These are phyloP conservation scores for Paraconiothyrium brasiliense DNA, from an alignment of 2,329 filamentous ascomycete genomes.

Conservation along the genomic window DNA sequence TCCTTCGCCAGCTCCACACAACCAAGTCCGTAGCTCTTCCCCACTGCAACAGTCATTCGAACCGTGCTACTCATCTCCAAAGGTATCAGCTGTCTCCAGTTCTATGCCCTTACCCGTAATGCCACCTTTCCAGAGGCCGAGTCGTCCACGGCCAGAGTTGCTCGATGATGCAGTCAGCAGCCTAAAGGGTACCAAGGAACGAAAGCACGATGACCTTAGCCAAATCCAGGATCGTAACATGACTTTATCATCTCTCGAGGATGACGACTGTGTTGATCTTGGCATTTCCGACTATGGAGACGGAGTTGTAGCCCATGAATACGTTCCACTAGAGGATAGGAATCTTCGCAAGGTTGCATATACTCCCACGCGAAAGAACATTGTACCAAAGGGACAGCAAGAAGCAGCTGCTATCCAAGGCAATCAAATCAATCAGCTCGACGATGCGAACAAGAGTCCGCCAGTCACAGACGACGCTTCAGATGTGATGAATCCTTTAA, in stretches of 20 bases:
- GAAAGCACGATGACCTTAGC: too few relatives aligned
- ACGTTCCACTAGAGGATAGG: too few relatives aligned
- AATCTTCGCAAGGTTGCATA: too few relatives aligned
- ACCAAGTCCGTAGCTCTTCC: not conserved
- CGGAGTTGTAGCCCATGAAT: too few relatives aligned
- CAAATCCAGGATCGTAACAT: too few relatives aligned
- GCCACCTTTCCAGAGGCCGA: not conserved
- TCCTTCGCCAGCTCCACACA: not conserved
- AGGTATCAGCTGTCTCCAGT: slow-evolving; percentile 8
- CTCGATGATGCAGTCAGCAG: not conserved
- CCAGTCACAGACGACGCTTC: slow-evolving; percentile 9
- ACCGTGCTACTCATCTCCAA: slow-evolving; percentile 7
- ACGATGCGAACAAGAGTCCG: not conserved
- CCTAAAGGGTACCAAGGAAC: not conserved
- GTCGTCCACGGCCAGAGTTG: not conserved
- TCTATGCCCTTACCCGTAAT: not conserved
- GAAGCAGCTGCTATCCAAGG: too few relatives aligned
- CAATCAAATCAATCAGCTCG: not conserved
- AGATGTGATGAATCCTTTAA: slow-evolving; percentile 14
- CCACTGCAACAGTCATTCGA: not conserved
- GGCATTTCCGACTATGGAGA: too few relatives aligned
- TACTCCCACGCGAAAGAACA: too few relatives aligned
- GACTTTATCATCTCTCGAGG: too few relatives aligned
- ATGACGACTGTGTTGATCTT: too few relatives aligned
- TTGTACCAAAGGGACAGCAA: too few relatives aligned